Percentiles rank a stretch among this genome's conserved stretches.
These are phyloP conservation scores for Plantago ovata DNA, from an alignment of 257 asterid genomes.

Conservation along the genomic window DNA sequence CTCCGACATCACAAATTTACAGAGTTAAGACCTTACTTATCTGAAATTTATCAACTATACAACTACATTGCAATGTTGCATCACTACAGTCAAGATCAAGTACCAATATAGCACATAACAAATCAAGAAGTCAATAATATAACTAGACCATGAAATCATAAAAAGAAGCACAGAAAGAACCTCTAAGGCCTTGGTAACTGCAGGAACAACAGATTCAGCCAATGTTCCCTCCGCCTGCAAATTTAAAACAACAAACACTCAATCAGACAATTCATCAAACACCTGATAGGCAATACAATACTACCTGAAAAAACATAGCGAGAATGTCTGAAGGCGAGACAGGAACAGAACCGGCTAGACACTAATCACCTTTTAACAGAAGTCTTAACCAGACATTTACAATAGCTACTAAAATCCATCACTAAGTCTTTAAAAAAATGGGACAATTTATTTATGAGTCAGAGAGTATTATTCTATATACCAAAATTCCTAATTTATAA, in stretches of 20 bases:
- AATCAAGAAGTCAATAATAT: no score
- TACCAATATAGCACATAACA: neutral
- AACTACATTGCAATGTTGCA: no score
- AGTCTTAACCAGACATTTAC: no score
- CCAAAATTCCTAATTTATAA: no score
- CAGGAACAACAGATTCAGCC: conserved; percentile 60
- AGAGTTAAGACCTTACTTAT: no score
- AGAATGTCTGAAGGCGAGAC: conserved; percentile 86
- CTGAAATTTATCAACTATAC: no score
- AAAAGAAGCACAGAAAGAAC: conserved; percentile 23
- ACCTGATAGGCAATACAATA: neutral
- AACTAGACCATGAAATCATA: neutral
- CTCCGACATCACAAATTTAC: no score
- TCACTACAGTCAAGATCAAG: neutral
- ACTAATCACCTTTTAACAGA: no score
- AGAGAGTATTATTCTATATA: no score
- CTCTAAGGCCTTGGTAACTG: conserved; percentile 66
- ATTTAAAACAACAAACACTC: conserved; percentile 9
- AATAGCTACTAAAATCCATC: no score
- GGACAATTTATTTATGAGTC: no score
- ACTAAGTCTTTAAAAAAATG: no score
- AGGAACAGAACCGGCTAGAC: conserved; percentile 73
- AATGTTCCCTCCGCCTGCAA: conserved; percentile 82
- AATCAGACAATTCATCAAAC: conserved; percentile 28
- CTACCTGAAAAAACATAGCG: conserved; percentile 81